Percentiles rank a stretch among this genome's conserved stretches.
Conservation (phyloP, 2,329 filamentous ascomycete species). For the Aspergillus neoniger region DNA sequence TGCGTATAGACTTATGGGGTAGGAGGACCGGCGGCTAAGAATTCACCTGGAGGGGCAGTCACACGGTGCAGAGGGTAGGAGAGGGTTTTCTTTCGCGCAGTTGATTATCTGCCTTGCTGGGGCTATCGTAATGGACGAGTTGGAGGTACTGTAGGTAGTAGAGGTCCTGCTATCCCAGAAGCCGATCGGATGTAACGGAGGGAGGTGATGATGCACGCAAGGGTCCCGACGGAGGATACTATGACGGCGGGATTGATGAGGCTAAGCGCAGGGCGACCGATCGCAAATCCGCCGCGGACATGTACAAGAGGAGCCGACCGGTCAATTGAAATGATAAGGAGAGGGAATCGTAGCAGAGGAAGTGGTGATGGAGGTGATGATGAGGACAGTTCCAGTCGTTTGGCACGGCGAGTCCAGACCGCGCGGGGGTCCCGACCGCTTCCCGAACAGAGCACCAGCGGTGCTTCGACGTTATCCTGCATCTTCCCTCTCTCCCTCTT, state of each 20-base stretch:
- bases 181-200: background rate
- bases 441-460: conserved; percentile 18
- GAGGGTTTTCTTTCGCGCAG: conserved; percentile 3
- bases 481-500: conserved; percentile 1
- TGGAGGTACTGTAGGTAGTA: background rate
- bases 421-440: conserved; percentile 20
- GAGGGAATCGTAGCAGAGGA: background rate
- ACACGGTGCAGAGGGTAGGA: conserved; percentile 14
- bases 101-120: background rate
- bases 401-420: conserved; percentile 5
- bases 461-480: conserved; percentile 2
- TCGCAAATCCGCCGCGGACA: background rate
- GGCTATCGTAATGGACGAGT: background rate
- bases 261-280: background rate
- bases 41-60: conserved; percentile 1
- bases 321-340: background rate
- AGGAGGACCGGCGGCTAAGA: conserved; percentile 1
- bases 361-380: background rate
- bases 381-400: background rate
- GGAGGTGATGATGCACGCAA: background rate
- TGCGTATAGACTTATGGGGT: background rate
- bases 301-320: background rate
- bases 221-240: background rate
- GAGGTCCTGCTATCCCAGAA: background rate
- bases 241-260: background rate